These are phyloP conservation scores for Pythium utonaiense DNA, from an alignment of 352 stramenopile species.

Conservation along the genomic window DNA sequence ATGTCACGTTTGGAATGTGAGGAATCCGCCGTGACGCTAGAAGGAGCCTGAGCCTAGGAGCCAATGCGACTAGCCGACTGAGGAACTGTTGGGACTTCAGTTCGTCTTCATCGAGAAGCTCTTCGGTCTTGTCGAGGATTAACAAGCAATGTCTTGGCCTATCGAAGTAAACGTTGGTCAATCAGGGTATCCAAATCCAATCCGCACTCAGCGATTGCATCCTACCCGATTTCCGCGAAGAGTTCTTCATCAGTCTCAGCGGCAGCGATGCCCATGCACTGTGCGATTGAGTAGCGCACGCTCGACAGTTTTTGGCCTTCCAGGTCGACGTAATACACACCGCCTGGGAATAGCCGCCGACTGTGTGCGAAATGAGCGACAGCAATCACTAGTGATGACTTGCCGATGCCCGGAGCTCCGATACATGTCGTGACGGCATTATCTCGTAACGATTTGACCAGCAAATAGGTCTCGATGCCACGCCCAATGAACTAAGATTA, in stretches of 20 bases:
- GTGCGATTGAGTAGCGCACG: conserved; percentile 74
- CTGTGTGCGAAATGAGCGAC: conserved; percentile 77
- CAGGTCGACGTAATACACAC: conserved; percentile 78
- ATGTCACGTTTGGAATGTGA: conserved; percentile 67
- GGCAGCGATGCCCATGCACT: conserved; percentile 68
- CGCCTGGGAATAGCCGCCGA: conserved; percentile 67
- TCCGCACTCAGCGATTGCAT: no score
- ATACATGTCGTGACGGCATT: conserved; percentile 73
- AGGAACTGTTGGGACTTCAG: conserved; percentile 65
- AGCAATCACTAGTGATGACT: conserved; percentile 78
- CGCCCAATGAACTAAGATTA: conserved; percentile 73
- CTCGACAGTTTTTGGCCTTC: conserved; percentile 78
- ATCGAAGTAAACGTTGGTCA: background rate
- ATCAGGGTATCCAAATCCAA: no score
- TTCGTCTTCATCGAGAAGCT: conserved; percentile 73
- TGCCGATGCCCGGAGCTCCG: conserved; percentile 72
- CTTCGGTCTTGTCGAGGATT: conserved; percentile 77
- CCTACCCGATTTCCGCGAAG: conserved; percentile 61
- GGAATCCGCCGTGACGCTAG: conserved; percentile 69
- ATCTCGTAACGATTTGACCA: conserved; percentile 61
- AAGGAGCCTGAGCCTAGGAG: conserved; percentile 61
- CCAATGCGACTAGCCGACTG: conserved; percentile 56
- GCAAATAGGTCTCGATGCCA: conserved; percentile 69
- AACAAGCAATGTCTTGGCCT: conserved; percentile 69
- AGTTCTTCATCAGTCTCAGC: conserved; percentile 73